These are phyloP conservation scores for Symbiotaphrina buchneri DNA, from an alignment of 495 filamentous ascomycete species.

Conservation along the genomic window DNA sequence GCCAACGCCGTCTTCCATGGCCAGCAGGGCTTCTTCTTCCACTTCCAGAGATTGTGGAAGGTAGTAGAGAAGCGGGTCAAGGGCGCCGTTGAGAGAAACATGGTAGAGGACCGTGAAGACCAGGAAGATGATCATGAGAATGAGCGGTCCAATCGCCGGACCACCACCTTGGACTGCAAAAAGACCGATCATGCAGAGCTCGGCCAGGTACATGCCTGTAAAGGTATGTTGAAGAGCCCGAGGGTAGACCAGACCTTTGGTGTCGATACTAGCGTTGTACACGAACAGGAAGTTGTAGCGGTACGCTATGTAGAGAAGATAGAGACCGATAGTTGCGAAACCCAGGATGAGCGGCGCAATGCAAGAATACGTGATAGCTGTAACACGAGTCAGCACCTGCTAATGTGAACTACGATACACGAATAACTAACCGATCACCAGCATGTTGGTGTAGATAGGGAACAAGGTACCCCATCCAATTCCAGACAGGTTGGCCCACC, in stretches of 20 bases:
- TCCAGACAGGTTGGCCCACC: conserved; percentile 38
- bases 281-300: conserved; percentile 92
- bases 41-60: conserved; percentile 43
- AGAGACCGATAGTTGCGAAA: conserved; percentile 66
- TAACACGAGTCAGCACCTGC: conserved; percentile 15
- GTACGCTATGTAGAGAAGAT: conserved; percentile 81
- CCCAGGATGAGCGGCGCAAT: conserved; percentile 82
- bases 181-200: conserved; percentile 76
- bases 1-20: conserved; percentile 19
- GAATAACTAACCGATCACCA: conserved; percentile 41
- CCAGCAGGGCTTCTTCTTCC: conserved; percentile 42
- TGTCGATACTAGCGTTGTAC: conserved; percentile 65
- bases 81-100: conserved; percentile 51
- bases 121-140: conserved; percentile 67
- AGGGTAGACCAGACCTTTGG: conserved; percentile 72
- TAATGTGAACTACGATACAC: neutral
- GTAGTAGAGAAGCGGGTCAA: conserved; percentile 62
- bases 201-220: conserved; percentile 65
- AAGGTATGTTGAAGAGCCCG: conserved; percentile 82
- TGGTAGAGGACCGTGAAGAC: conserved; percentile 69
- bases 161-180: conserved; percentile 51
- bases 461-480: conserved; percentile 78
- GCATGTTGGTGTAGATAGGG: conserved; percentile 66
- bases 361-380: conserved; percentile 65
- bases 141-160: conserved; percentile 55